A percentile compares a stretch with the other conserved stretches of the same genome.
Evolutionary conservation across 2,329 filamentous ascomycete genomes (phyloP).

Genomic region (Alternaria longipes): DNA sequence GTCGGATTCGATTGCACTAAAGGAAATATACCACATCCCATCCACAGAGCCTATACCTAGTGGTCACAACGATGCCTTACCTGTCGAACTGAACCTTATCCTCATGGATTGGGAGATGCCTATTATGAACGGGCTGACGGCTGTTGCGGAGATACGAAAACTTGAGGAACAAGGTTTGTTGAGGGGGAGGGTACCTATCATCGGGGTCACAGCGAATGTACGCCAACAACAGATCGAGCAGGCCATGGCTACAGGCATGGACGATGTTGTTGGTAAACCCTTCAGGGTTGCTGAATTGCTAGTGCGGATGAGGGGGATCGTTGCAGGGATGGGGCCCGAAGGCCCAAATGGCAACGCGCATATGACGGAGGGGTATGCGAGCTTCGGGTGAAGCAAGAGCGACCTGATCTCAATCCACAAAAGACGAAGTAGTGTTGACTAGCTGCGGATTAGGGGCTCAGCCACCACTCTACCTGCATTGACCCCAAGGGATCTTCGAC

Average conservation of each 20-base stretch:
- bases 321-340: conserved; percentile 7
- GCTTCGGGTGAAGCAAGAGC: not conserved
- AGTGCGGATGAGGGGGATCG: conserved; percentile 29
- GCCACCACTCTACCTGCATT: not conserved
- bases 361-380: not conserved
- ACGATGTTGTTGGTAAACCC: conserved; percentile 77
- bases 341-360: not conserved
- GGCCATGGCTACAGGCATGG: conserved; percentile 46
- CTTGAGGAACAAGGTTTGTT: conserved; percentile 35
- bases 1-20: conserved; percentile 60
- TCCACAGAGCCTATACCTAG: conserved; percentile 10
- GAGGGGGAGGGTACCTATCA: conserved; percentile 36
- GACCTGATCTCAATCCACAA: not conserved
- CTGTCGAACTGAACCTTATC: conserved; percentile 31
- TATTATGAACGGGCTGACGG: conserved; percentile 43
- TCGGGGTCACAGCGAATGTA: conserved; percentile 50
- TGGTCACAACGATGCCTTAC: conserved; percentile 1
- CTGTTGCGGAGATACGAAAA: conserved; percentile 38
- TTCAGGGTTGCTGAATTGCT: conserved; percentile 58
- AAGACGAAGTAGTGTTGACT: not conserved
- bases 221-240: conserved; percentile 41
- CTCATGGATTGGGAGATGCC: conserved; percentile 51
- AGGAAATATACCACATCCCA: conserved; percentile 6
- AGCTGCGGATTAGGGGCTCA: not conserved
- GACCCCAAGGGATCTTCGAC: not conserved